phyloP scores from a whole-genome alignment of 23 red algal genomes.

The Gracilaria caudata region DNA sequence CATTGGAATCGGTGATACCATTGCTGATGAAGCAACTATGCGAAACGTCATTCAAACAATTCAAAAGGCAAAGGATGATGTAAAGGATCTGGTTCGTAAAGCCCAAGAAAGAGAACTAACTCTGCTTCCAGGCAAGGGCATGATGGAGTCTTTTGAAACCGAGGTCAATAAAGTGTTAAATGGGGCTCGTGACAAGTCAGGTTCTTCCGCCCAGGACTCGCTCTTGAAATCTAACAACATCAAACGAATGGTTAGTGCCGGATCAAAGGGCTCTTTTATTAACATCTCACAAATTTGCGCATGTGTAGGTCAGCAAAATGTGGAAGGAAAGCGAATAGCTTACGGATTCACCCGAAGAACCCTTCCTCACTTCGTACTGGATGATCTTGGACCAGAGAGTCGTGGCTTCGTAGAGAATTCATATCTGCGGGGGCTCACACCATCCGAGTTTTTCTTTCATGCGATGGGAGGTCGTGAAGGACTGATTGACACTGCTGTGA shows the following conservation, averaged over 20 bases:
- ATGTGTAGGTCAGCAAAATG: constrained; percentile 99
- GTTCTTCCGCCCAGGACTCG: constrained; percentile 87
- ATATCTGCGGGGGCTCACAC: constrained; percentile 90
- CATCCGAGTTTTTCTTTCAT: constrained; percentile 99
- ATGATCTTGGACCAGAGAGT: constrained; percentile 95
- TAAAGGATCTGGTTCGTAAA: constrained; percentile 81
- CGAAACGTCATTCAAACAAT: constrained; percentile 87
- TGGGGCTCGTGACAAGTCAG: constrained; percentile 93
- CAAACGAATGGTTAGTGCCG: constrained; percentile 98
- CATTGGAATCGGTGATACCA: constrained; percentile 98
- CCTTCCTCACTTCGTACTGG: constrained; percentile 94
- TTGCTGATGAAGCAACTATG: constrained; percentile 95
- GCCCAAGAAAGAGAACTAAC: constrained; percentile 86
- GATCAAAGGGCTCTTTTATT: constrained; percentile 98
- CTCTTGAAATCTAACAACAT: constrained; percentile 94
- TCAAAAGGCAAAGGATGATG: constrained; percentile 84
- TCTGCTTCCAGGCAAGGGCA: constrained; percentile 89
- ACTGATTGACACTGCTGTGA: constrained; percentile 99
- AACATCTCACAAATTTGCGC: constrained; percentile 99
- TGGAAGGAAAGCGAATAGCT: constrained; percentile 95
- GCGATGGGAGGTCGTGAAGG: constrained; percentile 99
- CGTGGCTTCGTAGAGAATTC: constrained; percentile 99
- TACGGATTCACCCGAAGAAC: constrained; percentile 94
- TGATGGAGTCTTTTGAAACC: constrained; percentile 99
- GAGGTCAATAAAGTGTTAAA: constrained; percentile 96